Evolutionary conservation across 2,329 filamentous ascomycete species (phyloP).

Genomic region (Fonsecaea nubica): DNA sequence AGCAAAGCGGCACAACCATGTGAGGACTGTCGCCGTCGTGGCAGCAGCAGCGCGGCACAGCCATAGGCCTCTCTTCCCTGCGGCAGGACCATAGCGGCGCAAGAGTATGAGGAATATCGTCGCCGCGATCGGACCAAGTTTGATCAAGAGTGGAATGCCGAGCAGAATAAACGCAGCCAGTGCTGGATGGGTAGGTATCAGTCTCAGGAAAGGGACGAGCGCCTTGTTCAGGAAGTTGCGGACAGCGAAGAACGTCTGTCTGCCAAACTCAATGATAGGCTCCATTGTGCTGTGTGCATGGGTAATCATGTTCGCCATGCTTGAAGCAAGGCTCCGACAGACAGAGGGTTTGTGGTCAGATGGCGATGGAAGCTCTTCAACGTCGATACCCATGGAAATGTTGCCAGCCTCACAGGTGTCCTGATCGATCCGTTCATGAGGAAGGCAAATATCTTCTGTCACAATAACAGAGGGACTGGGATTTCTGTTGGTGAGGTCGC

Average conservation of each 20-base stretch:
- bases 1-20: no score
- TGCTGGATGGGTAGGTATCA: background rate
- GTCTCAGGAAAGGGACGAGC: background rate
- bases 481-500: background rate
- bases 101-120: no score
- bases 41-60: no score
- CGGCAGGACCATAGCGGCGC: no score
- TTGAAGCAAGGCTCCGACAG: background rate
- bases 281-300: conserved; percentile 1
- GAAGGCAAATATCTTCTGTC: background rate
- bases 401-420: background rate
- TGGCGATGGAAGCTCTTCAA: background rate
- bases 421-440: background rate
- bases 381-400: background rate
- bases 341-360: background rate
- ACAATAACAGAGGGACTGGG: background rate
- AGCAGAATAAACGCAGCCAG: background rate
- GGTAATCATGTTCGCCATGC: background rate
- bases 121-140: background rate
- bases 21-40: no score
- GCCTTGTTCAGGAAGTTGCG: background rate
- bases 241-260: conserved; percentile 2
- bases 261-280: conserved; percentile 6
- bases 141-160: conserved; percentile 3
- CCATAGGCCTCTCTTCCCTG: no score